Evolutionary conservation across 1,284 basidiomycete species (phyloP).

Genomic region (Ustilago xerochloae): DNA sequence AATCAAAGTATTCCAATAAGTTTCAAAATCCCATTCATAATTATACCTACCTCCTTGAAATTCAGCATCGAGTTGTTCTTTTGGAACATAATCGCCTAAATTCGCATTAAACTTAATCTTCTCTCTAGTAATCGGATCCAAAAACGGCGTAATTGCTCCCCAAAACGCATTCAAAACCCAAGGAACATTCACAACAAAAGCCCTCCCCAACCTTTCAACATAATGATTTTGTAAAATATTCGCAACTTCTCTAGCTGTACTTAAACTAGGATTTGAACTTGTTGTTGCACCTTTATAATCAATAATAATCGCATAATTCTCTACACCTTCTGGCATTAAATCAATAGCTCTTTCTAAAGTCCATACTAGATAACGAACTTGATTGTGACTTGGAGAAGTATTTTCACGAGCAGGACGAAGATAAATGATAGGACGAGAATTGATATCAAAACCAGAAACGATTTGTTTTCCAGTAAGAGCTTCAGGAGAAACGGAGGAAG

Average conservation of each 20-base stretch:
- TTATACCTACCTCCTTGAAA: slow-evolving; percentile 80
- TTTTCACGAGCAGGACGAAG: slow-evolving; percentile 65
- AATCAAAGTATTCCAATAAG: slow-evolving; percentile 72
- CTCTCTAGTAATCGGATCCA: slow-evolving; percentile 88
- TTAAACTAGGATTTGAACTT: slow-evolving; percentile 55
- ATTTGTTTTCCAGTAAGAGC: slow-evolving; percentile 64
- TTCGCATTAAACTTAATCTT: slow-evolving; percentile 82
- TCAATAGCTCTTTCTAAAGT: slow-evolving; percentile 64
- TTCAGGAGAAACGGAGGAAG: slow-evolving; percentile 55
- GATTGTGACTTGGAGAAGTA: slow-evolving; percentile 54
- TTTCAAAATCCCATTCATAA: slow-evolving; percentile 80
- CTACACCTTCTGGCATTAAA: slow-evolving; percentile 57
- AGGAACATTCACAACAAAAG: slow-evolving; percentile 85
- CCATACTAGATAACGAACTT: slow-evolving; percentile 64
- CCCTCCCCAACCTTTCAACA: slow-evolving; percentile 86
- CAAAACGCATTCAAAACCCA: slow-evolving; percentile 71
- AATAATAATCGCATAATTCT: slow-evolving; percentile 59
- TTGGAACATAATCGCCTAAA: slow-evolving; percentile 79
- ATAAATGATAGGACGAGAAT: slow-evolving; percentile 62
- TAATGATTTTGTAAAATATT: slow-evolving; percentile 90
- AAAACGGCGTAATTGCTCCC: slow-evolving; percentile 84
- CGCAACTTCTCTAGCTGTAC: slow-evolving; percentile 48
- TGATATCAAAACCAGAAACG: slow-evolving; percentile 62
- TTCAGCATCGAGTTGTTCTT: slow-evolving; percentile 81
- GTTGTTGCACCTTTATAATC: slow-evolving; percentile 55